Conservation (phyloP, 164 flowering plant species). For the Cinnamomum micranthum region DNA sequence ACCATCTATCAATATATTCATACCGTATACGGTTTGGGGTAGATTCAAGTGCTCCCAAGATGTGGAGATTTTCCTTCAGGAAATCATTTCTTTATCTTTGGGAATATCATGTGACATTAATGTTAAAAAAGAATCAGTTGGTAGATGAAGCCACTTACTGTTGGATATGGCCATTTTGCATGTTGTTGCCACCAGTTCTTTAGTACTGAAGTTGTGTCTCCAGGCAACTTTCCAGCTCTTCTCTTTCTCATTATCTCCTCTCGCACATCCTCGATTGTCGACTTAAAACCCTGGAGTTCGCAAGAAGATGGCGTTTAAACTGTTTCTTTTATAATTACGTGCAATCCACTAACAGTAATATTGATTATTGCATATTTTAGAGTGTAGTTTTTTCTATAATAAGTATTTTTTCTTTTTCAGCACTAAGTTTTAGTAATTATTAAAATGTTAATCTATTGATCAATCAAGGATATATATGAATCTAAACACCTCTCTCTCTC, state of each 20-base stretch:
- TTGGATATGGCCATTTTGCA: constrained; percentile 90
- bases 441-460: no score
- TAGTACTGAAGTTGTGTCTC: constrained; percentile 80
- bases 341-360: no score
- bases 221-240: constrained; percentile 85
- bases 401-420: no score
- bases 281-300: constrained; percentile 62
- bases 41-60: background rate
- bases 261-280: constrained; percentile 85
- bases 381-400: no score
- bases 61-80: background rate
- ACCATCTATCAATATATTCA: background rate
- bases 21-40: background rate
- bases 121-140: background rate
- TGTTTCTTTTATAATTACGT: no score
- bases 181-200: constrained; percentile 91
- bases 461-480: no score
- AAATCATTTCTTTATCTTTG: no score
- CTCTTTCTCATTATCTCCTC: constrained; percentile 82
- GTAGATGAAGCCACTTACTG: constrained; percentile 40
- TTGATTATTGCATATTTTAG: no score
- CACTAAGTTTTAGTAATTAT: no score
- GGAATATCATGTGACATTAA: no score
- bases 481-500: no score
- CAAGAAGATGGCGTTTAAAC: background rate